Evolutionary conservation across 129 eudicot genomes (phyloP), one percentile per base, ranked within the genome.

Genomic region (Flaveria bidentis): DNA sequence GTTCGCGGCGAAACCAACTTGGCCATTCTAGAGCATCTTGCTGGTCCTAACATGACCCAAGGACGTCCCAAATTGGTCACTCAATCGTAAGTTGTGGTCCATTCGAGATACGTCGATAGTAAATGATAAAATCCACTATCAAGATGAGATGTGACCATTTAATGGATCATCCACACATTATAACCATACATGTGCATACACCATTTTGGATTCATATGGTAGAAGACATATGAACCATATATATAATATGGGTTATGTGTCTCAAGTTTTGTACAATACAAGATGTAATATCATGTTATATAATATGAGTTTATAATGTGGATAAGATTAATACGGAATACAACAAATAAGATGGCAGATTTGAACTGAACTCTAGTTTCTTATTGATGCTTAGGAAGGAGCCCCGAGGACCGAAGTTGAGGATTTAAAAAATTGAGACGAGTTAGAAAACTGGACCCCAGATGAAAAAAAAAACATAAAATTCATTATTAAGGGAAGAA

Each of bases 1-100:
- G 16, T 49, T 49, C 4, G 53, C 5, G 10, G 10, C 61, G 10
- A 17, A n/a, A 53, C 25, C 25, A n/a, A 53, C 23, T 7, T 53
- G 61, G n/a, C 25, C 25, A 53, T n/a, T 53, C 23, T 6, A n/a
- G 18, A 17, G 10, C 10, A 53, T 17, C 61, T 53, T 53, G 61
- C 61, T 53, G 61, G 61, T 53, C 61, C 61, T n/a, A 53, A 53
- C 25, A 53, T 53, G 61, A 53, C 17, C 61, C 22, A 36, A 36
- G 41, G 6, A 53, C 6, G 12, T 53, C 8, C 16, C 61, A 53
- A 53, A 53, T 6, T 6, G 61, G 26, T n/a, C 18, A 53, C 61
- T 5, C 18, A 1, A 53, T 53, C 11, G 6, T 7, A 6, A 53
- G 18, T 53, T 53, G 61, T 53, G 61, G 61, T 53, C 61, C 61